Base-by-base conservation (phyloP, 306 rosid genomes). In the Cicer chorassanicum region DNA sequence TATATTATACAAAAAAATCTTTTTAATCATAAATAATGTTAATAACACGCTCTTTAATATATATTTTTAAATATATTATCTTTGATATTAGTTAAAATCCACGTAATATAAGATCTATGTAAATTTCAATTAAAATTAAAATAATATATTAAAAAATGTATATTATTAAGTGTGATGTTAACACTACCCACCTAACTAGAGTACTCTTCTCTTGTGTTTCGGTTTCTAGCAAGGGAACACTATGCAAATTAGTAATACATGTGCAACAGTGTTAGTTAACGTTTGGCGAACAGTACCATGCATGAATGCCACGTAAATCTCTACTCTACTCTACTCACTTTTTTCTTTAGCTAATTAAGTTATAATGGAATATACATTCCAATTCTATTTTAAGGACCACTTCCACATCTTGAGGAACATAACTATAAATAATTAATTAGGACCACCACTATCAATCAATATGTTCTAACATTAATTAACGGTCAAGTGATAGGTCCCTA, bases 331-430 rank as follows among this genome's bases (percentile, higher is more conserved):
- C 9, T n/a, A 24, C 49, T 51, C 57, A 53, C 59, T 53, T 7
- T 6, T 15, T 15, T 46, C 53, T 5, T 54, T 18, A 54, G 2
- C 13, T 54, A 16, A 18, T 8, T 8, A 54, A 55, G 2, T 29
- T 34, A 21, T 15, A 53, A 0, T 15, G 11, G 1, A 6, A 24
- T 57, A 29, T 4, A 29, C 7, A 43, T 65, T 66, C 16, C 34
- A 29, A 12, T 53, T 41, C 61, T 56, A 46, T 45, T 2, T 74
- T 21, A 60, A 80, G 87, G 92, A 87, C 97, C 93, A 85, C 83
- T 82, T 82, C 93, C 86, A 85, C 67, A 71, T 82, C 72, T 76
- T 67, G 86, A 80, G 96, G 91, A 85, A 75, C 87, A 74, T 48
- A 7, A 14, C 19, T 45, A 13, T 49, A 13, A n/a, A 13, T 13